Percentiles rank a stretch among this genome's conserved stretches.
Evolutionary conservation across 108 stramenopile genomes (phyloP).

Genomic region (Cyclotella sp.): DNA sequence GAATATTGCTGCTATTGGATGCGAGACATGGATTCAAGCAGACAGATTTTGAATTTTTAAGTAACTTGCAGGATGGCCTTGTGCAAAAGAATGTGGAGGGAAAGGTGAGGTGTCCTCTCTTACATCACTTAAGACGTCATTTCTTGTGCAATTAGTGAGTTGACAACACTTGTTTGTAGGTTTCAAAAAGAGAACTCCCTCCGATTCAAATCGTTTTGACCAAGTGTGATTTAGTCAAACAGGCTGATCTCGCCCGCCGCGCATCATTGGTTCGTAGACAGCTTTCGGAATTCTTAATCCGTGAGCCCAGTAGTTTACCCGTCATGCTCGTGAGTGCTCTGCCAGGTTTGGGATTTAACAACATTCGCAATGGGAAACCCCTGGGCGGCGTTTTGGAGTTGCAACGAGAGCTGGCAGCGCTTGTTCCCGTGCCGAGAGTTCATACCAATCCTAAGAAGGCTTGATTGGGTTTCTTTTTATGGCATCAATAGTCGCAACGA

Average conservation of each 20-base stretch:
- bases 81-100: slow-evolving; percentile 17
- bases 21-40: slow-evolving; percentile 83
- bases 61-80: slow-evolving; percentile 50
- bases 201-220: slow-evolving; percentile 87
- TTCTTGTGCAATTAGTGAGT: not conserved
- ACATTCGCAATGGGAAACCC: slow-evolving; percentile 51
- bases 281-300: slow-evolving; percentile 69
- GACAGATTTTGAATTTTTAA: slow-evolving; percentile 76
- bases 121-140: not conserved
- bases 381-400: slow-evolving; percentile 76
- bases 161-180: not conserved
- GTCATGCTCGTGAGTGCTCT: slow-evolving; percentile 84
- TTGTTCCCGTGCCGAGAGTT: slow-evolving; percentile 42
- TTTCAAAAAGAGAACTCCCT: slow-evolving; percentile 59
- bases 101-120: slow-evolving; percentile 22
- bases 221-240: slow-evolving; percentile 84
- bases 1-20: slow-evolving; percentile 79
- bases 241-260: slow-evolving; percentile 75
- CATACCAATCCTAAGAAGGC: not conserved
- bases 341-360: slow-evolving; percentile 62
- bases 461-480: not conserved
- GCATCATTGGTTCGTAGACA: slow-evolving; percentile 67
- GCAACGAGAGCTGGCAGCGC: slow-evolving; percentile 73
- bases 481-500: too few relatives aligned
- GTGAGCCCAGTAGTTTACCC: slow-evolving; percentile 75